Percentiles rank a stretch among this genome's conserved stretches.
Evolutionary conservation across 768 basidiomycete genomes (phyloP).

Genomic region (Coprinopsis marcescibilis): DNA sequence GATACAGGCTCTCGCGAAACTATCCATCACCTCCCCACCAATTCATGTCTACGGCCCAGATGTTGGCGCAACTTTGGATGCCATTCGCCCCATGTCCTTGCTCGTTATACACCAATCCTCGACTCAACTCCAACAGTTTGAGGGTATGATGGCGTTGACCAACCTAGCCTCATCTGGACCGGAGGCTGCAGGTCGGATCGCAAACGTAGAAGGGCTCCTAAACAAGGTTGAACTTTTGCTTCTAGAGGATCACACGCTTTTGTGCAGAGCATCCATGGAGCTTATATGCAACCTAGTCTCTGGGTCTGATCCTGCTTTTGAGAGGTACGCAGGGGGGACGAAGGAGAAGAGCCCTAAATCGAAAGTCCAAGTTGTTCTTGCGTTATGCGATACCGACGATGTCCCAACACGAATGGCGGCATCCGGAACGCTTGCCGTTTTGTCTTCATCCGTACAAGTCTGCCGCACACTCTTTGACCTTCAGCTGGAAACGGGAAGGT

Average conservation of each 20-base stretch:
- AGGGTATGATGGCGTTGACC: slow-evolving; percentile 93
- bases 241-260: slow-evolving; percentile 75
- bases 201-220: slow-evolving; percentile 51
- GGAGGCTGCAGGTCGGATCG: slow-evolving; percentile 61
- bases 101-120: slow-evolving; percentile 67
- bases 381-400: slow-evolving; percentile 85
- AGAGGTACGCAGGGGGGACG: slow-evolving; percentile 54
- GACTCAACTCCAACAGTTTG: slow-evolving; percentile 79
- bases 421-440: slow-evolving; percentile 79
- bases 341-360: slow-evolving; percentile 38
- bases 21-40: slow-evolving; percentile 89
- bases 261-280: slow-evolving; percentile 86
- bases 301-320: slow-evolving; percentile 71
- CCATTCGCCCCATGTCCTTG: slow-evolving; percentile 73
- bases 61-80: slow-evolving; percentile 69
- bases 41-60: slow-evolving; percentile 88
- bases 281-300: slow-evolving; percentile 87
- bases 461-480: slow-evolving; percentile 60
- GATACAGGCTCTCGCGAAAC: slow-evolving; percentile 87
- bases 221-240: slow-evolving; percentile 67
- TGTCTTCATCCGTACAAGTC: slow-evolving; percentile 57
- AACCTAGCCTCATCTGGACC: slow-evolving; percentile 81
- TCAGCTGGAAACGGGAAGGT: slow-evolving; percentile 57
- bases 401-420: slow-evolving; percentile 82
- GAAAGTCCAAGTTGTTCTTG: slow-evolving; percentile 76